A percentile compares a stretch with the other conserved stretches of the same genome.
These are phyloP conservation scores for Tremella mesenterica DNA, from an alignment of 768 basidiomycete genomes.

Conservation along the genomic window DNA sequence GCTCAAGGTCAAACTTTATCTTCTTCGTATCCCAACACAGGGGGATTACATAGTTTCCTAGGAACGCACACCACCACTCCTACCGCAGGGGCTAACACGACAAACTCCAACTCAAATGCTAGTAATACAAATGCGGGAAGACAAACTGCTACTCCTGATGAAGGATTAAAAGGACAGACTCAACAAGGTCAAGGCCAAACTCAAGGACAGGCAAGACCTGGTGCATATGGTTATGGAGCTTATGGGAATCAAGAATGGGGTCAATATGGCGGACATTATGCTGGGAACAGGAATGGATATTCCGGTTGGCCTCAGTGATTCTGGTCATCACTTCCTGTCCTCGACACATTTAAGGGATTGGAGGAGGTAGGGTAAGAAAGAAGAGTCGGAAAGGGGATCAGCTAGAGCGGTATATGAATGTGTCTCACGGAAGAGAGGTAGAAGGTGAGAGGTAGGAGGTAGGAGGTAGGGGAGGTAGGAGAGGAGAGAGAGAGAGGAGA, in stretches of 20 bases:
- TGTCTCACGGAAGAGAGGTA: too few species aligned
- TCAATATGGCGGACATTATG: slow-evolving; percentile 21
- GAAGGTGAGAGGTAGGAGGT: too few species aligned
- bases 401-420: too few species aligned
- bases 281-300: slow-evolving; percentile 28
- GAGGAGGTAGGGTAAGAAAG: too few species aligned
- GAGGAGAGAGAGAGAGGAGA: too few species aligned
- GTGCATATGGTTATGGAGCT: slow-evolving; percentile 20
- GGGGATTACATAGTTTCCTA: slow-evolving; percentile 32
- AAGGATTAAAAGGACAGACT: slow-evolving; percentile 23
- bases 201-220: slow-evolving; percentile 8
- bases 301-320: slow-evolving; percentile 30
- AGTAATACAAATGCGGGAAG: too few species aligned
- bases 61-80: slow-evolving; percentile 22
- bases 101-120: slow-evolving; percentile 8
- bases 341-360: too few species aligned
- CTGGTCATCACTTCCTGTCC: too few species aligned
- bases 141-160: slow-evolving; percentile 26
- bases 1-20: neutral
- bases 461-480: too few species aligned
- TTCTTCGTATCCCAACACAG: neutral
- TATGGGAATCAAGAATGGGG: slow-evolving; percentile 37
- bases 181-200: slow-evolving; percentile 25
- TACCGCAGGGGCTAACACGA: slow-evolving; percentile 27
- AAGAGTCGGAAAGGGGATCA: too few species aligned